These are phyloP conservation scores for Phytophthora pseudosyringae DNA, from an alignment of 352 stramenopile genomes.

Conservation along the genomic window DNA sequence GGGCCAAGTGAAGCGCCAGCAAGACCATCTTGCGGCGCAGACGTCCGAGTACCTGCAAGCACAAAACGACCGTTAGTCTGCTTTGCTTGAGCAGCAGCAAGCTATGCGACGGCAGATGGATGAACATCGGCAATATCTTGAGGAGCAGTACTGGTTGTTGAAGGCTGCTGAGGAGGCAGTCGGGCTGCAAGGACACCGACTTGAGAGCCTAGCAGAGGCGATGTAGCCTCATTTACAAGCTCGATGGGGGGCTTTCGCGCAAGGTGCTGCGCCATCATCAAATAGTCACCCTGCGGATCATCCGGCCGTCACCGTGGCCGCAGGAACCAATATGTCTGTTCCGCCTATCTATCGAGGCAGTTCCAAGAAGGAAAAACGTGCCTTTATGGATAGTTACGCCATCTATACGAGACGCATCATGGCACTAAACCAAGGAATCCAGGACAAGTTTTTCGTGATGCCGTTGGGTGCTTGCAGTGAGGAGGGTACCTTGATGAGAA, in stretches of 20 bases:
- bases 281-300: background rate
- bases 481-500: constrained; percentile 10
- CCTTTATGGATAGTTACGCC: constrained; percentile 18
- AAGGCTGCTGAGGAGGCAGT: constrained; percentile 13
- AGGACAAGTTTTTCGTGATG: constrained; percentile 22
- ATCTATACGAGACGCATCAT: constrained; percentile 17
- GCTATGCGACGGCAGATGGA: constrained; percentile 26
- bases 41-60: constrained; percentile 17
- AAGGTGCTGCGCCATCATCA: background rate
- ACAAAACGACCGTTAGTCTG: constrained; percentile 13
- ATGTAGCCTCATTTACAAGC: constrained; percentile 2
- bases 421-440: constrained; percentile 12
- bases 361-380: constrained; percentile 15
- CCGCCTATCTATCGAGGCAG: constrained; percentile 15
- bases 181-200: constrained; percentile 6
- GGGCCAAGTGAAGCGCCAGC: constrained; percentile 15
- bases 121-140: constrained; percentile 11
- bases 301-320: constrained; percentile 10
- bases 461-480: constrained; percentile 16
- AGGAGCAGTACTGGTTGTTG: constrained; percentile 20
- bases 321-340: constrained; percentile 17
- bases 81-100: constrained; percentile 13
- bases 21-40: constrained; percentile 14
- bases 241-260: constrained; percentile 1
- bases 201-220: constrained; percentile 3